A percentile compares a stretch with the other conserved stretches of the same genome.
Evolutionary conservation across 1,284 basidiomycete species (phyloP).

Genomic region (Ustilago esculenta): DNA sequence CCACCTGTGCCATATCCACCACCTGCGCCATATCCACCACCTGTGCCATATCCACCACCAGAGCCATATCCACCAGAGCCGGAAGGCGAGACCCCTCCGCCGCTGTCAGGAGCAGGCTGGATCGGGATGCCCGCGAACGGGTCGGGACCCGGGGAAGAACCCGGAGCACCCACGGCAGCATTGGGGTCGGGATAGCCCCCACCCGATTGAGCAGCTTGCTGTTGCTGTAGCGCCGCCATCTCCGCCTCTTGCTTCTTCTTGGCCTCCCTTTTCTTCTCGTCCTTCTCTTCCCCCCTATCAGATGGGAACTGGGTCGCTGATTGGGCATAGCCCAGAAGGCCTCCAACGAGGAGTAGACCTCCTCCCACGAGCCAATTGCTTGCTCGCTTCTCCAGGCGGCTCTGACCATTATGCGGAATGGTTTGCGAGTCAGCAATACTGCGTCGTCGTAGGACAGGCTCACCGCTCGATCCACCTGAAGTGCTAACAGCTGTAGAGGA

Average conservation of each 20-base stretch:
- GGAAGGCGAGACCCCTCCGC: no score
- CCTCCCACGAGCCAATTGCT: not conserved
- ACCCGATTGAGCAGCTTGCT: constrained; percentile 1
- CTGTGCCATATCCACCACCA: no score
- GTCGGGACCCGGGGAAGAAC: not conserved
- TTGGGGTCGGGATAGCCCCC: no score
- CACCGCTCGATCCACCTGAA: no score
- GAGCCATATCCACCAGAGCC: not conserved
- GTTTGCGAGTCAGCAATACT: not conserved
- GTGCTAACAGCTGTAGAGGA: not conserved
- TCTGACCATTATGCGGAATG: not conserved
- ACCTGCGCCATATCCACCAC: no score
- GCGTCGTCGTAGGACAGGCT: constrained; percentile 27
- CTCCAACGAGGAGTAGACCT: not conserved
- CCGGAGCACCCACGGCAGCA: not conserved
- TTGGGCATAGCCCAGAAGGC: constrained; percentile 19
- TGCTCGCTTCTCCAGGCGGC: constrained; percentile 13
- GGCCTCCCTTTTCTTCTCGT: constrained; percentile 11
- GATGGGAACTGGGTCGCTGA: constrained; percentile 21
- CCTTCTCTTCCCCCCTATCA: constrained; percentile 31
- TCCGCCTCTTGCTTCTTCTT: constrained; percentile 17
- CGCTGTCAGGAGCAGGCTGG: not conserved
- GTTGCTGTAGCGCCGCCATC: constrained; percentile 2
- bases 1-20: no score
- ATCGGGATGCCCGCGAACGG: constrained; percentile 3